Base-by-base conservation (phyloP, 1,139 yeast genomes). In the Yamadazyma aaseri region DNA sequence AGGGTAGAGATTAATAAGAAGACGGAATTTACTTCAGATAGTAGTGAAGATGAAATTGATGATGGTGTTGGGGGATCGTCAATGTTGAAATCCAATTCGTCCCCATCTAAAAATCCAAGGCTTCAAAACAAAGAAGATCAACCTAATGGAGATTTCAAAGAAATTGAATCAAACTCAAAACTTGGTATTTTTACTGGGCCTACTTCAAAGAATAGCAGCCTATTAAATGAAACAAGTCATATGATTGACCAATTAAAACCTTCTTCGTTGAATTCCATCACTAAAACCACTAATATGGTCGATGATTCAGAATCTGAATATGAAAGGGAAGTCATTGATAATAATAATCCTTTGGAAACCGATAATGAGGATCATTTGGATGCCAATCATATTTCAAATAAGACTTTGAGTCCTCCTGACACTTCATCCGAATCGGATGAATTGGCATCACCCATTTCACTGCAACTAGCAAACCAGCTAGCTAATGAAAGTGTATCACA, bases 401-500 rank as follows among this genome's bases (percentile, higher is more conserved):
- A 20, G 20, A 35, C 39, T 3, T 26, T 38, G 8, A 28, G 20
- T 8, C 39, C 39, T 3, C 37, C 39, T 6, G 31, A 37, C 1
- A 30, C 36, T 4, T 38, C 39, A 4, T 35, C 42, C 2, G 32
- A 31, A 20, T 33, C 34, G 36, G 2, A 25, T 38, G 10, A 27
- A 21, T 8, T 36, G 38, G 3, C 38, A 35, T n/a, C 30, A 38
- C 2, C 29, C 34, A 2, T 38, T 37, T 8, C 34, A 38, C 3
- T 36, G 4, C 29, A 32, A 3, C 13, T 25, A n/a, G 15, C 17
- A 6, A 21, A 16, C 13, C 21, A 28, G 17, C 10, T 17, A 8
- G 17, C 32, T n/a, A 23, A 26, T 16, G 33, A 38, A 17, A 40
- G 35, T 12, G 16, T 40, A n/a, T 36, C 31, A 21, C 47, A 40